A percentile compares a stretch with the other conserved stretches of the same genome.
Evolutionary conservation across 2,329 filamentous ascomycete genomes (phyloP).

Genomic region (Penicillium vulpinum): DNA sequence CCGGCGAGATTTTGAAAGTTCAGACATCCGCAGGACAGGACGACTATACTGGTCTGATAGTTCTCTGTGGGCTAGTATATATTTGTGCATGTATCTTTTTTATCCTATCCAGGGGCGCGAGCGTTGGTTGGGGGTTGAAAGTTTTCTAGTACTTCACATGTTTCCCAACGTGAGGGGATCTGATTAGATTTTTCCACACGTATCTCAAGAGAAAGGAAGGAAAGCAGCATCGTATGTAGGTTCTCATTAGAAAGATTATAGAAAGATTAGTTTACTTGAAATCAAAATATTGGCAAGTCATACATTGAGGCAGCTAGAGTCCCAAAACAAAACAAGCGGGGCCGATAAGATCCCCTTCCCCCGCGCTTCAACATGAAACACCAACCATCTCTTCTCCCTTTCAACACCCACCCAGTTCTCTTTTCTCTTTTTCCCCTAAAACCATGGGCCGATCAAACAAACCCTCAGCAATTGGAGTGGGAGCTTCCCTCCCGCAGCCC

Average conservation of each 20-base stretch:
- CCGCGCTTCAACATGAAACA: constrained; percentile 2
- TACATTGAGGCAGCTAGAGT: neutral
- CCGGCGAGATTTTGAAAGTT: neutral
- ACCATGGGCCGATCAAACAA: constrained; percentile 80
- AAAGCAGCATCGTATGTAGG: no score
- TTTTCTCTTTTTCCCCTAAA: neutral
- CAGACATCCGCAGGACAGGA: neutral
- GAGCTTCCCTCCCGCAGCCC: constrained; percentile 72
- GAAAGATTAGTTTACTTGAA: no score
- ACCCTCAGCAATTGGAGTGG: constrained; percentile 72
- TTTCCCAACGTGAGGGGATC: no score
- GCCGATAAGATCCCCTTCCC: neutral
- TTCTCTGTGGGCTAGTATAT: neutral
- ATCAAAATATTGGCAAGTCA: neutral
- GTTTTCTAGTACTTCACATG: neutral
- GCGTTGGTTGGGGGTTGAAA: neutral
- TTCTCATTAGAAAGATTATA: no score
- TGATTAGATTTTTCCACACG: no score
- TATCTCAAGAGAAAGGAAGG: no score
- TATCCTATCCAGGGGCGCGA: neutral
- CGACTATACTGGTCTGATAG: neutral
- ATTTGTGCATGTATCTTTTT: neutral
- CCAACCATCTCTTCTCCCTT: neutral
- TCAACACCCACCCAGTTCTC: constrained; percentile 3
- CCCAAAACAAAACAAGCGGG: constrained; percentile 3